Evolutionary conservation across 768 basidiomycete species (phyloP).

Genomic region (Calocybe cyanea): DNA sequence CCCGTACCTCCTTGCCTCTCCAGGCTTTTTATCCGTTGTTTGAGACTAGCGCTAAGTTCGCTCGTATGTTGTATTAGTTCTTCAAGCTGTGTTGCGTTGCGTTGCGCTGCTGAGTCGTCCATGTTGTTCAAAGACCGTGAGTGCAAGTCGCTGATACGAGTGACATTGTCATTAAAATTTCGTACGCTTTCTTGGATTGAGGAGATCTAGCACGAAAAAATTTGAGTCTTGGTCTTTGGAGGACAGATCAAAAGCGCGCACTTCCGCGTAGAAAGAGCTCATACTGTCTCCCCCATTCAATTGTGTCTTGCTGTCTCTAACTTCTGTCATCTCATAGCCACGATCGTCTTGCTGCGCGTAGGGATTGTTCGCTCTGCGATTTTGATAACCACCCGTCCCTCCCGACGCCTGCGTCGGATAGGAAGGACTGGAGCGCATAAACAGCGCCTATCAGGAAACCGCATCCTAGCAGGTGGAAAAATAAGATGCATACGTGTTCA

Average conservation of each 20-base stretch:
- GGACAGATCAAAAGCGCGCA: constrained; percentile 25
- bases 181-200: constrained; percentile 69
- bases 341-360: constrained; percentile 65
- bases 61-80: constrained; percentile 72
- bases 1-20: constrained; percentile 63
- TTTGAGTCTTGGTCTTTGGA: background rate
- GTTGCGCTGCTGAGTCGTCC: constrained; percentile 63
- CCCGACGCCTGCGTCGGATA: constrained; percentile 67
- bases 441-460: constrained; percentile 9
- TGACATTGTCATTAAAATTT: constrained; percentile 66
- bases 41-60: constrained; percentile 62
- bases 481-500: constrained; percentile 38
- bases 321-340: constrained; percentile 70
- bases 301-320: constrained; percentile 52
- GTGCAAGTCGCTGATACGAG: constrained; percentile 68
- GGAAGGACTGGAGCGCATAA: constrained; percentile 40
- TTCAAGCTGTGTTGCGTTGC: constrained; percentile 59
- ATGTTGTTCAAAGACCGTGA: constrained; percentile 72
- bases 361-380: constrained; percentile 50
- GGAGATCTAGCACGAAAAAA: constrained; percentile 52
- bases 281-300: constrained; percentile 47
- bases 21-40: constrained; percentile 68
- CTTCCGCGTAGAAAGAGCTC: constrained; percentile 74
- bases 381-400: constrained; percentile 41
- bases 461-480: constrained; percentile 3